Conservation (phyloP, 2,329 filamentous ascomycete genomes). For the Scleromitrula shiraiana region DNA sequence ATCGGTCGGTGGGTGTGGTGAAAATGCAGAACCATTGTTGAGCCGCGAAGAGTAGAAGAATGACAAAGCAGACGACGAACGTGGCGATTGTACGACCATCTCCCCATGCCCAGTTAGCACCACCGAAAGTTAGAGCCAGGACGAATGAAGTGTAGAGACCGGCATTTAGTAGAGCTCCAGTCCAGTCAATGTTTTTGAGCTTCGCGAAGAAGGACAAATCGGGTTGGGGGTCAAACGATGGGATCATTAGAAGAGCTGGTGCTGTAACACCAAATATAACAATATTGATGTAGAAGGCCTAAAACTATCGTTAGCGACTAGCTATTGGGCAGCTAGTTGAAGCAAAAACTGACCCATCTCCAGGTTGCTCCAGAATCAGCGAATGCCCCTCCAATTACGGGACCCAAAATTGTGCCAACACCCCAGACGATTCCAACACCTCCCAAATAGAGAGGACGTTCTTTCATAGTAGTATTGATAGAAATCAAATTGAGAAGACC, state of each 20-base stretch:
- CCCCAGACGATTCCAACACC: conserved; percentile 15
- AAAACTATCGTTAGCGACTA: background rate
- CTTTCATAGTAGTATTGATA: conserved; percentile 9
- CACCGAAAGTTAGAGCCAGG: conserved; percentile 5
- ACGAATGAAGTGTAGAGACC: conserved; percentile 17
- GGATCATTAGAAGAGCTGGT: conserved; percentile 14
- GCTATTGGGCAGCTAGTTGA: background rate
- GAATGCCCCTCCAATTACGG: conserved; percentile 28
- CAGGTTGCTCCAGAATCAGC: conserved; percentile 23
- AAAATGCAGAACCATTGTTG: conserved; percentile 19
- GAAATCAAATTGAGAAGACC: conserved; percentile 25
- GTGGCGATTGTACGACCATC: conserved; percentile 14
- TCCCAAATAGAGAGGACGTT: conserved; percentile 13
- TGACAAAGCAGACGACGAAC: conserved; percentile 37
- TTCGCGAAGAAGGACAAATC: background rate
- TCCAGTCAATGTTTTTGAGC: conserved; percentile 26
- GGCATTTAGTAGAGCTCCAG: conserved; percentile 22
- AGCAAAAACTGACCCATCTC: conserved; percentile 22
- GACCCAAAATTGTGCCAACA: conserved; percentile 17
- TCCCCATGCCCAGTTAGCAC: conserved; percentile 7
- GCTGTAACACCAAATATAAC: conserved; percentile 27
- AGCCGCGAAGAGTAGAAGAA: conserved; percentile 11
- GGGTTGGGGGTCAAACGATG: conserved; percentile 8
- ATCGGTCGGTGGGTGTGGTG: conserved; percentile 13
- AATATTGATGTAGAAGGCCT: conserved; percentile 28